Base-by-base conservation (phyloP, 2,329 filamentous ascomycete genomes). In the Fusarium avenaceum region DNA sequence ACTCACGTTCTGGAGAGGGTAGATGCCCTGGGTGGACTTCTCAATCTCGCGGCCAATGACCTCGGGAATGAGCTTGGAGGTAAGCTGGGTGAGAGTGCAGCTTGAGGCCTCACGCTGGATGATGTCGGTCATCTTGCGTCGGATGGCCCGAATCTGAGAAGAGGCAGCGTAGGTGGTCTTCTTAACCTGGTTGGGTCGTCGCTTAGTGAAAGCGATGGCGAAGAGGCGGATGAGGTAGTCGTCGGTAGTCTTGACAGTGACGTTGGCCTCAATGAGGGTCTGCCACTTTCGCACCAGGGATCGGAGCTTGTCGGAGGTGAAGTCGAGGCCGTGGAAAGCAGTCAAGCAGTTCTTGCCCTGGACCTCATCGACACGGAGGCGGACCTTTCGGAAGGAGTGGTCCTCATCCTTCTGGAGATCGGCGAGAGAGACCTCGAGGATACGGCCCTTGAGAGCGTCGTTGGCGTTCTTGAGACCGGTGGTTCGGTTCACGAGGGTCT, bases 281-380 rank as follows among this genome's bases (percentile, higher is more conserved):
- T 99, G 96, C 96, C 96, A 99, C 89, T 99, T 99, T 87, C 96
- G 94, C 78, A 99, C 96, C 75, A 99, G 91, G 72, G 96, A 98
- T 81, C 96, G 93, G 78, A 99, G 92, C 90, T 99, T 99, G 90
- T 99, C 96, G 77, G 96, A 97, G 82, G 96, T 99, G 92, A 99
- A 98, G 87, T 99, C 96, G 82, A 99, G 90, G 77, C 96, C 96
- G 90, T 99, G 94, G 92, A 99, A 99, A 91, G 97, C 97, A 89
- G 96, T 98, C 84, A 99, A 87, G 88, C 96, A 98, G 91, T 97
- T 98, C 91, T 97, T 97, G 88, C 96, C 96, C 87, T 99, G 96
- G 72, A 99, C 90, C 87, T 99, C 96, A 81, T 99, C 96, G 78
- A 98, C 93, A 75, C 96, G 91, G 81, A 99, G 94, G 89, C 97